Conservation (phyloP, 2,329 filamentous ascomycete species). For the Pseudocercospora musae region DNA sequence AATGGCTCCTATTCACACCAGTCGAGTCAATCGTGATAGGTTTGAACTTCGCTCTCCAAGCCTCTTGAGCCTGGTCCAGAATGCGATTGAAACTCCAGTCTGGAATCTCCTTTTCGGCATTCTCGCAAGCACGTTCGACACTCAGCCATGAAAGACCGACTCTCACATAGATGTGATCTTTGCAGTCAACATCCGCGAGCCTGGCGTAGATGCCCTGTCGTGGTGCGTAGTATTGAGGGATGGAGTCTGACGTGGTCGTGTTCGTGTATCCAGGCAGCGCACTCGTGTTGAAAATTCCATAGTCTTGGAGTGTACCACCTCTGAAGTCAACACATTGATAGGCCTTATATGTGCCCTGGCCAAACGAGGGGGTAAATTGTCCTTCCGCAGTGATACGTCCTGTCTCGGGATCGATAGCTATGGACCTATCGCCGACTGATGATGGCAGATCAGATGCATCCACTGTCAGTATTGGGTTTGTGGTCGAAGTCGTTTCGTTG, state of each 20-base stretch:
- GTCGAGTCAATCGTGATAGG: slow-evolving; percentile 37
- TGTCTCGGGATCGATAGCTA: slow-evolving; percentile 50
- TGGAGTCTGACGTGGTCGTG: slow-evolving; percentile 22
- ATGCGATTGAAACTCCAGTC: slow-evolving; percentile 59
- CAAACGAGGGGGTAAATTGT: slow-evolving; percentile 60
- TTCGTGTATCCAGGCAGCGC: slow-evolving; percentile 40
- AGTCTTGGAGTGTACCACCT: slow-evolving; percentile 50
- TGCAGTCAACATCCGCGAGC: slow-evolving; percentile 26
- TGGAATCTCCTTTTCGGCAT: slow-evolving; percentile 65
- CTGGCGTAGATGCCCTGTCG: slow-evolving; percentile 31
- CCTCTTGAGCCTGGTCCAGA: slow-evolving; percentile 38
- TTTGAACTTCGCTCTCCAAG: slow-evolving; percentile 40
- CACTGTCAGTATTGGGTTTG: slow-evolving; percentile 54
- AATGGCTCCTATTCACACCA: slow-evolving; percentile 36
- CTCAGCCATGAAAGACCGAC: slow-evolving; percentile 69
- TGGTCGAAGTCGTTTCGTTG: slow-evolving; percentile 32
- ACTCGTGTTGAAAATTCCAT: slow-evolving; percentile 56
- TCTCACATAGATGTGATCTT: slow-evolving; percentile 57
- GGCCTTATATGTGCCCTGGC: slow-evolving; percentile 53
- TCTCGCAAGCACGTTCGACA: slow-evolving; percentile 60
- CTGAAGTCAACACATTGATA: slow-evolving; percentile 60
- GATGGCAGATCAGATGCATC: slow-evolving; percentile 58
- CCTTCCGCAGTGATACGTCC: slow-evolving; percentile 58
- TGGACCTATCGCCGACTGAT: slow-evolving; percentile 49
- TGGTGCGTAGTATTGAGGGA: slow-evolving; percentile 32